Evolutionary conservation across 2,329 filamentous ascomycete genomes (phyloP).

Genomic region (Tolypocladium tundrense): DNA sequence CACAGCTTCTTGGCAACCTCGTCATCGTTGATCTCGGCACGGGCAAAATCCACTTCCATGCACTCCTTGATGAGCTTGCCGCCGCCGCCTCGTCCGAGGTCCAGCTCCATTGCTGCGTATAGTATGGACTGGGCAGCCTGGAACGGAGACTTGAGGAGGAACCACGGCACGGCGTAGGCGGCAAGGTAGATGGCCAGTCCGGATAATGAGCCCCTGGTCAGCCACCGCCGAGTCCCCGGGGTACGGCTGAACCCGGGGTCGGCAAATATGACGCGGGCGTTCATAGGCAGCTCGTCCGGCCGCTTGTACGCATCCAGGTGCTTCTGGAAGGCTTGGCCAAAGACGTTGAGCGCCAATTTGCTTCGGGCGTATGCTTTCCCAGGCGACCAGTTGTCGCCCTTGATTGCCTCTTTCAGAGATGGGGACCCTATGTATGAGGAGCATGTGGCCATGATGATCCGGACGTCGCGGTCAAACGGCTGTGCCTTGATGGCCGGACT

Average conservation of each 20-base stretch:
- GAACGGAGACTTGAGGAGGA: constrained; percentile 74
- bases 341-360: constrained; percentile 77
- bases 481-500: constrained; percentile 85
- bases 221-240: constrained; percentile 76
- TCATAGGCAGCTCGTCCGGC: constrained; percentile 74
- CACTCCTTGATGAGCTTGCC: constrained; percentile 84
- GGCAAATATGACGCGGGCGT: constrained; percentile 72
- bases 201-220: constrained; percentile 74
- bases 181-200: constrained; percentile 68
- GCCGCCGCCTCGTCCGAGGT: constrained; percentile 52
- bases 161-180: constrained; percentile 73
- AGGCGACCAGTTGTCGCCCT: constrained; percentile 43
- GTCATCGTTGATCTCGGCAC: constrained; percentile 69
- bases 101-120: constrained; percentile 73
- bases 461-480: constrained; percentile 85
- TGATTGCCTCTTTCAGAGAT: constrained; percentile 45
- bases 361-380: constrained; percentile 51
- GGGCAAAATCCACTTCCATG: constrained; percentile 59
- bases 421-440: constrained; percentile 76
- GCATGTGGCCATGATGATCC: constrained; percentile 79
- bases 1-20: constrained; percentile 74
- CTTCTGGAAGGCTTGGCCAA: constrained; percentile 85
- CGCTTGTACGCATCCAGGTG: constrained; percentile 77
- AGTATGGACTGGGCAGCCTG: constrained; percentile 83
- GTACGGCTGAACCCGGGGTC: constrained; percentile 82